phyloP scores from a whole-genome alignment of 495 filamentous ascomycete species.

The Hypoxylon trugodes region DNA sequence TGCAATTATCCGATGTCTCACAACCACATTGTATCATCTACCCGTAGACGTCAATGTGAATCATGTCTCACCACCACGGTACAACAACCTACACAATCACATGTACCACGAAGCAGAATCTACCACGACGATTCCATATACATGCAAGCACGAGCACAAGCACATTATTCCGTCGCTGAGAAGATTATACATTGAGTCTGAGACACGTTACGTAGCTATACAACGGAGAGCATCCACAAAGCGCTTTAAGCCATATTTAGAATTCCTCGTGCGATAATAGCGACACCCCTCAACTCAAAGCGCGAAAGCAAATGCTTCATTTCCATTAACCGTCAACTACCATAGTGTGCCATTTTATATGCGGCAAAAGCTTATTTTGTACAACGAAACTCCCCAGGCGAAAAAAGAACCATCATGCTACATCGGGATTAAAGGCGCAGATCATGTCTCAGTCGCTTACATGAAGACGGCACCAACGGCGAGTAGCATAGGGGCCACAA shows the following conservation, averaged over 20 bases:
- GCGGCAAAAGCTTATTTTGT: conserved; percentile 26
- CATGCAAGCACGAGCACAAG: no score
- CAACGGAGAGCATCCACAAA: conserved; percentile 8
- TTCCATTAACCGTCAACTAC: conserved; percentile 28
- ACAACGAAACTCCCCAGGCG: conserved; percentile 23
- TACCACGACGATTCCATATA: no score
- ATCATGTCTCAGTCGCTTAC: conserved; percentile 18
- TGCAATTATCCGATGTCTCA: conserved; percentile 11
- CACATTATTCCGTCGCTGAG: conserved; percentile 12
- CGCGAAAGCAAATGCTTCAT: conserved; percentile 18
- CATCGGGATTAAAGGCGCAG: neutral
- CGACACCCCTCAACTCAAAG: conserved; percentile 8
- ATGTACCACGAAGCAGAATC: no score
- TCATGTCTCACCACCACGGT: no score
- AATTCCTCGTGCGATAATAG: neutral
- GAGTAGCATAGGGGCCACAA: conserved; percentile 40
- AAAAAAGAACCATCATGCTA: neutral
- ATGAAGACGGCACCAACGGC: conserved; percentile 38
- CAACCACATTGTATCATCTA: neutral
- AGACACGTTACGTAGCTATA: conserved; percentile 28
- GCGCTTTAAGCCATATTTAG: conserved; percentile 7
- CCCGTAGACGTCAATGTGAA: no score
- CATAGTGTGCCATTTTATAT: conserved; percentile 22
- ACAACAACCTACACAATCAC: no score
- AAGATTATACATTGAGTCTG: conserved; percentile 30